These are phyloP conservation scores for Geosmithia morbida DNA, from an alignment of 2,329 filamentous ascomycete genomes.

Conservation along the genomic window DNA sequence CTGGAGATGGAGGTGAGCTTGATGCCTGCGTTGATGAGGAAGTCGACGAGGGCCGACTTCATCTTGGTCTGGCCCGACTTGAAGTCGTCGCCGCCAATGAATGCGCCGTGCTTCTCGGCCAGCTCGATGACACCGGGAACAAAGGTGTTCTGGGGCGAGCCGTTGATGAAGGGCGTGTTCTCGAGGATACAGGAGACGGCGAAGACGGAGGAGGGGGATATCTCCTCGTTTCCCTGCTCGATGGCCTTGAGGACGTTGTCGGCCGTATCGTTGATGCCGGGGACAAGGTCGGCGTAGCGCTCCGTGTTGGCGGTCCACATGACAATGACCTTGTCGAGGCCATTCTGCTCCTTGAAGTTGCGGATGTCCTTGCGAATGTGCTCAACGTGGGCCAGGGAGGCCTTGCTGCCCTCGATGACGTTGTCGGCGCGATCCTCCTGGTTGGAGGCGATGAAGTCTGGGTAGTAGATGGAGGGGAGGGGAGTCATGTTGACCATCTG, in stretches of 20 bases:
- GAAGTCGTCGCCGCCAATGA: slow-evolving; percentile 97
- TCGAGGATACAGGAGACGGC: slow-evolving; percentile 91
- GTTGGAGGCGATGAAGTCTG: slow-evolving; percentile 97
- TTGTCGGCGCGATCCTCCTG: slow-evolving; percentile 96
- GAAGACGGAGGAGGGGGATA: slow-evolving; percentile 93
- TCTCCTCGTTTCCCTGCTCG: slow-evolving; percentile 71
- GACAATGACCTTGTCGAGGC: slow-evolving; percentile 88
- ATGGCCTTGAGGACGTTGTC: slow-evolving; percentile 87
- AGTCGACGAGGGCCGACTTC: slow-evolving; percentile 98
- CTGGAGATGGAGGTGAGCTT: slow-evolving; percentile 96
- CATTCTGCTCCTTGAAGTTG: slow-evolving; percentile 77
- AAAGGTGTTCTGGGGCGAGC: slow-evolving; percentile 97
- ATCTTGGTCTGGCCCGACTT: slow-evolving; percentile 99
- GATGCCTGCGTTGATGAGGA: slow-evolving; percentile 96
- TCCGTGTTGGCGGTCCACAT: slow-evolving; percentile 99
- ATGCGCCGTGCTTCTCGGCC: slow-evolving; percentile 73
- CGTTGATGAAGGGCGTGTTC: slow-evolving; percentile 90
- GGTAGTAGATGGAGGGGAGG: slow-evolving; percentile 93
- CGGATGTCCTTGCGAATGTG: slow-evolving; percentile 87
- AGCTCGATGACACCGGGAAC: slow-evolving; percentile 85
- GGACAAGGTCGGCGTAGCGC: slow-evolving; percentile 77
- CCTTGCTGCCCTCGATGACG: slow-evolving; percentile 68
- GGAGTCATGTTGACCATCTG: slow-evolving; percentile 84
- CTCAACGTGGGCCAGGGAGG: slow-evolving; percentile 77
- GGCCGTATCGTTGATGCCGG: slow-evolving; percentile 90